A percentile compares a stretch with the other conserved stretches of the same genome.
Evolutionary conservation across 176 grass and related monocot genomes (phyloP).

Genomic region (Triticum turgidum): DNA sequence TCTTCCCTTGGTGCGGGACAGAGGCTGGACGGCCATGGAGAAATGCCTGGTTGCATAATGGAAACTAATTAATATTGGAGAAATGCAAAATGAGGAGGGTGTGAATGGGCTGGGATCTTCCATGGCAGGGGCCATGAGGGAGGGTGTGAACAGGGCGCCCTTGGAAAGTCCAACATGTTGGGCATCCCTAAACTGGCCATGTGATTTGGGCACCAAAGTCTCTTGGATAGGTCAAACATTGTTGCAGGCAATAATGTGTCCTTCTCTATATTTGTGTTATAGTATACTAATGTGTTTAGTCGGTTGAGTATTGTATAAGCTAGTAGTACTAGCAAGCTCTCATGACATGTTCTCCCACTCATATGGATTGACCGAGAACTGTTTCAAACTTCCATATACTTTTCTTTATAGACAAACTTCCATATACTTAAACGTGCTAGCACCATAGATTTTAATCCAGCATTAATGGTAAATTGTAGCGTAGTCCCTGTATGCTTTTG

Average conservation of each 20-base stretch:
- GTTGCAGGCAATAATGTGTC: background rate
- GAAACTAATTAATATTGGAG: background rate
- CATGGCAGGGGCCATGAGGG: constrained; percentile 13
- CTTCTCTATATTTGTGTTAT: background rate
- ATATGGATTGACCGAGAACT: background rate
- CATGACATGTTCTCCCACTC: background rate
- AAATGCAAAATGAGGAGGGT: background rate
- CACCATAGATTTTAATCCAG: no score
- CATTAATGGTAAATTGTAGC: background rate
- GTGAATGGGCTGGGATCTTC: constrained; percentile 42
- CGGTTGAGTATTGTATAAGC: background rate
- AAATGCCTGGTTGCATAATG: constrained; percentile 14
- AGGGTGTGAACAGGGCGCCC: background rate
- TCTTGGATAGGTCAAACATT: constrained; percentile 6
- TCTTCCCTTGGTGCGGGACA: constrained; percentile 21
- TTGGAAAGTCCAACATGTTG: background rate
- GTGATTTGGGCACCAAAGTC: background rate
- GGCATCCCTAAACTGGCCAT: constrained; percentile 18
- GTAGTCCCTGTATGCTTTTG: no score
- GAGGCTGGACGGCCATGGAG: background rate
- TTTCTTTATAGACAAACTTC: background rate
- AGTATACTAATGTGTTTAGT: background rate
- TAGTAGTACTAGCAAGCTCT: background rate
- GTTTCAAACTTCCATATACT: background rate
- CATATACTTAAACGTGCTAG: background rate